Evolutionary conservation across 2,329 filamentous ascomycete species (phyloP), one percentile per base, ranked within the genome.

Genomic region (Lecanicillium sp.): DNA sequence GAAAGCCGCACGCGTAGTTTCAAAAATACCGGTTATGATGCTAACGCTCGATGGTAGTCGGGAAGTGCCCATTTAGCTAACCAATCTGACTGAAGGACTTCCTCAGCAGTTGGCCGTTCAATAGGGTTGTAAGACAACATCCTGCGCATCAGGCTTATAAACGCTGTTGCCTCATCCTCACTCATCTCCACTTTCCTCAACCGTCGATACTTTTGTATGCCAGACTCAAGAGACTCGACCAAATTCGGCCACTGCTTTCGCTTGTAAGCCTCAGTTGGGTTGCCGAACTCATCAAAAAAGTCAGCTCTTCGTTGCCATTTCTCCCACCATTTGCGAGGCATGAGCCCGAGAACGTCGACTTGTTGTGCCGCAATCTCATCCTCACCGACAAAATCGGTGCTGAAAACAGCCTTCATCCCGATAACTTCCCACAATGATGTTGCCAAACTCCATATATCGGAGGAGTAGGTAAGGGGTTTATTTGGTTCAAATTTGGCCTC

Each of bases 381-480:
- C 21, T 51, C 38, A 6, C 45, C 40, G n/a, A 56, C 20, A 8
- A 44, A 35, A 2, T 48, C 41, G 2, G 51, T 53, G 26, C 56
- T 52, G 12, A 61, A 51, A 2, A 60, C 48, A 1, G 56, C 51
- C 7, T 53, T 47, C 12, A 51, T 47, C 5, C 55, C 61, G 10
- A 71, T 54, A 11, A 70, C 58, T 27, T 51, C 52, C 55, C 61
- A 71, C 23, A 70, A 65, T 0, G 59, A 46, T 45, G 62, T 69
- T 0, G 58, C 61, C 4, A 70, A 60, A n/a, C 61, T 65, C 67
- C 66, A 70, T 14, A 69, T 66, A 32, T 70, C 66, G 1, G 65
- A 63, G 19, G 57, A 20, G 32, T 63, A 65, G 2, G 61, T 60
- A 6, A 37, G 19, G 12, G 35, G 19, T 35, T 60, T 12, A 48